Evolutionary conservation across 352 stramenopile genomes (phyloP).

Genomic region (Globisporangium carolinianum): DNA sequence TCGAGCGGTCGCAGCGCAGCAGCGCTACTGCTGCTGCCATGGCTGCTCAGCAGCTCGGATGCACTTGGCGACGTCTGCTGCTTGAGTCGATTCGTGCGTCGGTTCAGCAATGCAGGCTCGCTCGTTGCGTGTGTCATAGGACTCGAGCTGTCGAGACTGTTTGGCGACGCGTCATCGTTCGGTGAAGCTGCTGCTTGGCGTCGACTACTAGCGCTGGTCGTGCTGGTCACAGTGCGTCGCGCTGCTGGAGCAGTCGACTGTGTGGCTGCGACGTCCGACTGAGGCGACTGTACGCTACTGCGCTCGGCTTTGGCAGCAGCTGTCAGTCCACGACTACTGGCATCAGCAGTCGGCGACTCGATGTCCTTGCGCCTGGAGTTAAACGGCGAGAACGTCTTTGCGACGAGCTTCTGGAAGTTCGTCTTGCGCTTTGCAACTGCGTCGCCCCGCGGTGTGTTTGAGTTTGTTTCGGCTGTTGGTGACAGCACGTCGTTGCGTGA

Average conservation of each 20-base stretch:
- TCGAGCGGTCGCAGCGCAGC: slow-evolving; percentile 4
- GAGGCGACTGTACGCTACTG: slow-evolving; percentile 1
- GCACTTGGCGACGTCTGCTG: slow-evolving; percentile 23
- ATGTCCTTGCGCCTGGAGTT: slow-evolving; percentile 28
- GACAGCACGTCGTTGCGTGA: slow-evolving; percentile 4
- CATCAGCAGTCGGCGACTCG: slow-evolving; percentile 4
- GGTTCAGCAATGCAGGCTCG: slow-evolving; percentile 26
- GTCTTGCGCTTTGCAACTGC: slow-evolving; percentile 2
- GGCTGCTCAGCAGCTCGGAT: slow-evolving; percentile 24
- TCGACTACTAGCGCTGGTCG: no score
- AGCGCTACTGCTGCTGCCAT: background rate
- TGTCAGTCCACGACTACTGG: background rate
- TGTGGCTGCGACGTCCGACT: background rate
- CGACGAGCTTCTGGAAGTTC: slow-evolving; percentile 56
- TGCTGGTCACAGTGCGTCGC: no score
- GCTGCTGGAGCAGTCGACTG: background rate
- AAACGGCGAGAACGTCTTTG: slow-evolving; percentile 55
- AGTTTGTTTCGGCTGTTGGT: background rate
- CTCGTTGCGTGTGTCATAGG: background rate
- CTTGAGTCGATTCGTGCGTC: slow-evolving; percentile 41
- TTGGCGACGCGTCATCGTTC: background rate
- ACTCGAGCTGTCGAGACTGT: background rate
- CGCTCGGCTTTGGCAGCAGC: background rate
- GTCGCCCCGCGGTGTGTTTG: slow-evolving; percentile 10
- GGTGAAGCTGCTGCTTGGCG: no score